A percentile compares a stretch with the other conserved stretches of the same genome.
phyloP scores from a whole-genome alignment of 2,329 filamentous ascomycete species.

The Colletotrichum spinosum region DNA sequence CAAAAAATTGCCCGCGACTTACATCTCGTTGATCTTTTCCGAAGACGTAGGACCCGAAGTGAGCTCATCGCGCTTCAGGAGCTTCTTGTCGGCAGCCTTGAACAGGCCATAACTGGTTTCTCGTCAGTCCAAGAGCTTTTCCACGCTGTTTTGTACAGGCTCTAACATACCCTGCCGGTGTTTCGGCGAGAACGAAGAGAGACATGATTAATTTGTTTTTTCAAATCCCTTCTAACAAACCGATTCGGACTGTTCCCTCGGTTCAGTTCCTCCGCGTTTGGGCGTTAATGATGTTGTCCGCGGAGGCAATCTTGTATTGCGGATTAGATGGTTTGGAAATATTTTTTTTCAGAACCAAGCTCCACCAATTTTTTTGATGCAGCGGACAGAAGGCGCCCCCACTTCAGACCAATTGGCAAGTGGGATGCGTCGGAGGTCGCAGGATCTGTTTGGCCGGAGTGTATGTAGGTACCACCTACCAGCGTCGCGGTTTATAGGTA shows the following conservation, averaged over 20 bases:
- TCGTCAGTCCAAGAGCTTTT: slow-evolving; percentile 17
- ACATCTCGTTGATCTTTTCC: slow-evolving; percentile 89
- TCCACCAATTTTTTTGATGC: slow-evolving; percentile 56
- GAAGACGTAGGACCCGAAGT: slow-evolving; percentile 79
- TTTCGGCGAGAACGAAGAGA: slow-evolving; percentile 94
- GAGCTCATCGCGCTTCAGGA: slow-evolving; percentile 88
- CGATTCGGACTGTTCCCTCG: slow-evolving; percentile 35
- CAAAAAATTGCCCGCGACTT: slow-evolving; percentile 54
- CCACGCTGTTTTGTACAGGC: slow-evolving; percentile 6
- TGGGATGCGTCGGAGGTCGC: slow-evolving; percentile 35
- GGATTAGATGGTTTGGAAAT: slow-evolving; percentile 50
- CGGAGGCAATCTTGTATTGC: slow-evolving; percentile 45
- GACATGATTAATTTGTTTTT: slow-evolving; percentile 69
- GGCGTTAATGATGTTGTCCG: slow-evolving; percentile 51
- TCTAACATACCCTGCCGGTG: slow-evolving; percentile 77
- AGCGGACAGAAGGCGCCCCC: slow-evolving; percentile 31
- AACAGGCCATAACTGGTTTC: slow-evolving; percentile 90
- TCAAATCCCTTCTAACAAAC: slow-evolving; percentile 37
- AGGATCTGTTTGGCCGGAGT: slow-evolving; percentile 33
- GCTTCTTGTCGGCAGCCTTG: slow-evolving; percentile 98
- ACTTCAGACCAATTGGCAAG: slow-evolving; percentile 36
- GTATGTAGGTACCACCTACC: not conserved
- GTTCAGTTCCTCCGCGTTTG: slow-evolving; percentile 48
- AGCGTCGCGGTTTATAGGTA: no score
- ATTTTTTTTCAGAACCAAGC: slow-evolving; percentile 52